phyloP scores from a whole-genome alignment of 352 stramenopile species.

The Hyaloperonospora arabidopsidis region DNA sequence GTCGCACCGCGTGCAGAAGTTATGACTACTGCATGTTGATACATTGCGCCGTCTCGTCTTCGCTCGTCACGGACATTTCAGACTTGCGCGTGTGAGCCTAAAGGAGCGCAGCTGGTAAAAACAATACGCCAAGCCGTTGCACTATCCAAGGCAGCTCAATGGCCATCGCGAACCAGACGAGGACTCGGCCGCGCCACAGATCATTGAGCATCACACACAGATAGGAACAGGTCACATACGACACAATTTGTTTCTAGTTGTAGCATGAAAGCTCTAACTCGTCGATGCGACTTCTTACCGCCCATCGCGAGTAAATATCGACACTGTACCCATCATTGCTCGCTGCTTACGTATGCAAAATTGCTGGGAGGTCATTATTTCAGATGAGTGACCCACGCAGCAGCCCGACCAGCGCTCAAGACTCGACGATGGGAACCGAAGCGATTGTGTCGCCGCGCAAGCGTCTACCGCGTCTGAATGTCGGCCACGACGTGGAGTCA shows the following conservation, averaged over 20 bases:
- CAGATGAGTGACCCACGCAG: not conserved
- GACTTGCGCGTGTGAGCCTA: slow-evolving; percentile 44
- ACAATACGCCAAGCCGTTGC: slow-evolving; percentile 43
- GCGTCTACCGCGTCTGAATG: slow-evolving; percentile 25
- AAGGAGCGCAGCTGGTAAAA: slow-evolving; percentile 55
- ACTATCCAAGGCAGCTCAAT: slow-evolving; percentile 54
- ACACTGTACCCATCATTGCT: slow-evolving; percentile 18
- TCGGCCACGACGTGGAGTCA: slow-evolving; percentile 1
- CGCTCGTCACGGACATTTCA: slow-evolving; percentile 78
- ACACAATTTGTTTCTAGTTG: too few relatives aligned
- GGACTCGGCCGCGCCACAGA: slow-evolving; percentile 64
- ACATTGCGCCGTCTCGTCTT: slow-evolving; percentile 72
- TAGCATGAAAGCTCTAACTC: slow-evolving; percentile 22
- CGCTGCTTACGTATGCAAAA: too few relatives aligned
- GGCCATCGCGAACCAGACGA: slow-evolving; percentile 65
- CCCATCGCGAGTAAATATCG: slow-evolving; percentile 66
- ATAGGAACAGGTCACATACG: slow-evolving; percentile 29
- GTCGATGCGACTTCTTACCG: slow-evolving; percentile 58
- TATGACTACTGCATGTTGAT: slow-evolving; percentile 64
- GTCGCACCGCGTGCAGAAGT: slow-evolving; percentile 66
- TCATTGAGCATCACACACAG: slow-evolving; percentile 68
- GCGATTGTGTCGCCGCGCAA: slow-evolving; percentile 19
- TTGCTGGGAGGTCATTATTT: slow-evolving; percentile 1
- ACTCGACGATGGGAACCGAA: slow-evolving; percentile 10
- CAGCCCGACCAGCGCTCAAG: slow-evolving; percentile 2